phyloP scores from a whole-genome alignment of 768 basidiomycete species.

The Rhizopogon vulgaris region DNA sequence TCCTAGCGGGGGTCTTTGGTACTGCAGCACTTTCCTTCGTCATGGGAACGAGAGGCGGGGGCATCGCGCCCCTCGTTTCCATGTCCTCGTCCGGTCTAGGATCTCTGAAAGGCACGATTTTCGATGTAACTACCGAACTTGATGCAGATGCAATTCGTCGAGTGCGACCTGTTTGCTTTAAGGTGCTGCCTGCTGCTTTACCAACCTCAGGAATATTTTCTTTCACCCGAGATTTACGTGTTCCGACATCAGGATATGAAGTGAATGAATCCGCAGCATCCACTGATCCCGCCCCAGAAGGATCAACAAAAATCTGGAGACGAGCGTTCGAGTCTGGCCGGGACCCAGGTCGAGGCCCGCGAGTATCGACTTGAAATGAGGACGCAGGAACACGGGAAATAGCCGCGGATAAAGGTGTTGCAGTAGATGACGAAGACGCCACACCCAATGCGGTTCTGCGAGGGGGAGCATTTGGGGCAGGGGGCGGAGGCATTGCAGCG shows the following conservation, averaged over 20 bases:
- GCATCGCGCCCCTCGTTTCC: slow-evolving; percentile 15
- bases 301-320: slow-evolving; percentile 70
- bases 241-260: slow-evolving; percentile 68
- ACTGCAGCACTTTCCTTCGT: slow-evolving; percentile 21
- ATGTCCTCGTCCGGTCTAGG: slow-evolving; percentile 37
- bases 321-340: slow-evolving; percentile 46
- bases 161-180: slow-evolving; percentile 55
- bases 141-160: slow-evolving; percentile 44
- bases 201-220: slow-evolving; percentile 70
- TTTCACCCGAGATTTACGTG: slow-evolving; percentile 72
- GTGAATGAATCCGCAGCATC: slow-evolving; percentile 36
- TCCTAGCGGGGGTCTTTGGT: slow-evolving; percentile 30
- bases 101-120: slow-evolving; percentile 63
- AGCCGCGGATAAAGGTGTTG: slow-evolving; percentile 20
- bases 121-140: slow-evolving; percentile 33
- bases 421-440: slow-evolving; percentile 31
- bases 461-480: slow-evolving; percentile 28
- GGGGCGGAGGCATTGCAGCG: slow-evolving; percentile 31
- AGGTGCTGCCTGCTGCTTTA: slow-evolving; percentile 60
- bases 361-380: slow-evolving; percentile 21
- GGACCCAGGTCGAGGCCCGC: slow-evolving; percentile 23
- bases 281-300: slow-evolving; percentile 44
- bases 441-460: slow-evolving; percentile 43
- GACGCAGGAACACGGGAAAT: slow-evolving; percentile 10
- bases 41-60: slow-evolving; percentile 33